Conservation (phyloP, 1,284 basidiomycete genomes). For the Kalmanozyma brasiliensis region DNA sequence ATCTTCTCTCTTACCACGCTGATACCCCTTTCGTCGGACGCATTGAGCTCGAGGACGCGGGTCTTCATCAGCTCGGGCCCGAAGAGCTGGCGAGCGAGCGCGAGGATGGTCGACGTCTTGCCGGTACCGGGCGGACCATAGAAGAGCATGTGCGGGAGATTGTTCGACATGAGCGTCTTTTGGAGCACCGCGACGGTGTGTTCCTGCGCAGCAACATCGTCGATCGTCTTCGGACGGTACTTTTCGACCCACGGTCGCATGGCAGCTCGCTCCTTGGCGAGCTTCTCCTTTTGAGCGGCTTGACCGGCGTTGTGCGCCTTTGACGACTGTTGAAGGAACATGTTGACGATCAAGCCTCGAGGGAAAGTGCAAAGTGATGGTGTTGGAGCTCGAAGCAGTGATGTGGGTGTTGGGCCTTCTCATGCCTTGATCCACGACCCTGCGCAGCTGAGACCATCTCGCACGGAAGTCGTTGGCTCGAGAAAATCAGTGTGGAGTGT, state of each 20-base stretch:
- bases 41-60: slow-evolving; percentile 96
- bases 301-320: slow-evolving; percentile 37
- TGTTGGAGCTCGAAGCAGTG: background rate
- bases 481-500: slow-evolving; percentile 11
- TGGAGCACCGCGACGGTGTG: slow-evolving; percentile 91
- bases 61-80: slow-evolving; percentile 95
- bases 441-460: no score
- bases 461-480: slow-evolving; percentile 17
- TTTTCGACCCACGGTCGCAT: slow-evolving; percentile 97
- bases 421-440: background rate
- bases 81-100: slow-evolving; percentile 90
- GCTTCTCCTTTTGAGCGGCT: slow-evolving; percentile 41
- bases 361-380: background rate
- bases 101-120: slow-evolving; percentile 98
- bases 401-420: slow-evolving; percentile 3
- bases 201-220: slow-evolving; percentile 96
- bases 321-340: slow-evolving; percentile 46
- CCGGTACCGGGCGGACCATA: slow-evolving; percentile 99
- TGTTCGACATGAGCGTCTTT: slow-evolving; percentile 90
- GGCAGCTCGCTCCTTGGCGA: slow-evolving; percentile 43
- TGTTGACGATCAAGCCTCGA: background rate
- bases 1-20: slow-evolving; percentile 96
- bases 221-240: slow-evolving; percentile 97
- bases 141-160: slow-evolving; percentile 99
- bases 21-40: slow-evolving; percentile 98